These are phyloP conservation scores for Aegilops tauschii DNA, from an alignment of 176 grass and related monocot genomes.

Conservation along the genomic window DNA sequence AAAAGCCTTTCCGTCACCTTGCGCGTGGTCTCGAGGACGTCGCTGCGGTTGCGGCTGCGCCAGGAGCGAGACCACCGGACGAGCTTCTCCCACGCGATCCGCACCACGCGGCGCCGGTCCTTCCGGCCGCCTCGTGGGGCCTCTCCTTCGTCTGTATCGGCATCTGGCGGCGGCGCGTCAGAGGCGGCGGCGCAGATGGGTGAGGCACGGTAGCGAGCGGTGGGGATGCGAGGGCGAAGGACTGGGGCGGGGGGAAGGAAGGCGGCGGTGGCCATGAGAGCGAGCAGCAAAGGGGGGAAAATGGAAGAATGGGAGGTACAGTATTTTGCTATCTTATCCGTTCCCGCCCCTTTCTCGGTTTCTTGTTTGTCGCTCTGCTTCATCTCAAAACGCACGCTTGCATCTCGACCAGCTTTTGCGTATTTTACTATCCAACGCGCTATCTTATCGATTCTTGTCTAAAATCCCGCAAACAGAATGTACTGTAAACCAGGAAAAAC, in stretches of 20 bases:
- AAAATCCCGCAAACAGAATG: too few relatives aligned
- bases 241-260: conserved; percentile 22
- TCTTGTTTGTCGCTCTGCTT: too few relatives aligned
- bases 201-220: not conserved
- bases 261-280: conserved; percentile 27
- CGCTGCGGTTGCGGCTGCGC: conserved; percentile 64
- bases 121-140: conserved; percentile 24
- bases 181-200: not conserved
- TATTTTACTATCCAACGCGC: too few relatives aligned
- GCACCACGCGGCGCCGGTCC: conserved; percentile 54
- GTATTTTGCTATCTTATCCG: conserved; percentile 37
- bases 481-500: too few relatives aligned
- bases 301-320: not conserved
- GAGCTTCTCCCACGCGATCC: conserved; percentile 93
- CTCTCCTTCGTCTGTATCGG: not conserved
- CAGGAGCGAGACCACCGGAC: conserved; percentile 84
- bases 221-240: conserved; percentile 20
- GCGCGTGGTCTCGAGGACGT: conserved; percentile 70
- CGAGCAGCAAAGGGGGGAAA: not conserved
- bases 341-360: conserved; percentile 26
- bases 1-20: conserved; percentile 32
- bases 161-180: not conserved
- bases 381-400: too few relatives aligned
- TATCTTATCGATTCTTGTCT: too few relatives aligned
- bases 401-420: too few relatives aligned